Conservation (phyloP, 108 stramenopile genomes). For the Pseudonitzschia multiseries region DNA sequence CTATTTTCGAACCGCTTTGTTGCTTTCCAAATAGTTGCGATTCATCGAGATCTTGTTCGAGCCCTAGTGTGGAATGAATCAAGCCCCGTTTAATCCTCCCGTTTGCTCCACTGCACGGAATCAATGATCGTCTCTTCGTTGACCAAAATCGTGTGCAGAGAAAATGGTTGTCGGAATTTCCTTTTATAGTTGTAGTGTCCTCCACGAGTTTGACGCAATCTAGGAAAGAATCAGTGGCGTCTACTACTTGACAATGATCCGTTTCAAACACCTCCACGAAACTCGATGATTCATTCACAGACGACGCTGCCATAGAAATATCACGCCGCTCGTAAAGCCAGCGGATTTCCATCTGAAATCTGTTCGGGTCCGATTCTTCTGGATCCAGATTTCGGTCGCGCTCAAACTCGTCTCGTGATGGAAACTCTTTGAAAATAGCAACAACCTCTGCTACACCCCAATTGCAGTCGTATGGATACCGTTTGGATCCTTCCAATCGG, state of each 20-base stretch:
- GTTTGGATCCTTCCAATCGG: conserved; percentile 36
- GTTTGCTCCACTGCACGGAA: conserved; percentile 67
- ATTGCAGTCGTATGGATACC: conserved; percentile 39
- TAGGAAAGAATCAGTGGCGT: conserved; percentile 46
- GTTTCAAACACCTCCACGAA: conserved; percentile 78
- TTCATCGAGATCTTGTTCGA: conserved; percentile 1
- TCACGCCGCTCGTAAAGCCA: conserved; percentile 75
- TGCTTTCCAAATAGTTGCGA: neutral
- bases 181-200: conserved; percentile 31
- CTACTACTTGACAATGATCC: conserved; percentile 61
- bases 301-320: conserved; percentile 40
- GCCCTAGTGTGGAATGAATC: conserved; percentile 34
- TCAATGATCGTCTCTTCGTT: conserved; percentile 56
- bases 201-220: conserved; percentile 3
- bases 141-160: conserved; percentile 78
- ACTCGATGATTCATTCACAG: conserved; percentile 13
- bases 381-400: conserved; percentile 9
- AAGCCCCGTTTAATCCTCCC: conserved; percentile 41
- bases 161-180: conserved; percentile 48
- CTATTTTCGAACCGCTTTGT: neutral
- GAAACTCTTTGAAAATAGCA: conserved; percentile 37
- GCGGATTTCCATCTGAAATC: conserved; percentile 62
- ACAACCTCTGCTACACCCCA: conserved; percentile 43
- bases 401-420: conserved; percentile 33
- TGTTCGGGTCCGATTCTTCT: neutral